Percentiles rank a stretch among this genome's conserved stretches.
These are phyloP conservation scores for Ganoderma lucidum DNA, from an alignment of 1,284 basidiomycete species.

Conservation along the genomic window DNA sequence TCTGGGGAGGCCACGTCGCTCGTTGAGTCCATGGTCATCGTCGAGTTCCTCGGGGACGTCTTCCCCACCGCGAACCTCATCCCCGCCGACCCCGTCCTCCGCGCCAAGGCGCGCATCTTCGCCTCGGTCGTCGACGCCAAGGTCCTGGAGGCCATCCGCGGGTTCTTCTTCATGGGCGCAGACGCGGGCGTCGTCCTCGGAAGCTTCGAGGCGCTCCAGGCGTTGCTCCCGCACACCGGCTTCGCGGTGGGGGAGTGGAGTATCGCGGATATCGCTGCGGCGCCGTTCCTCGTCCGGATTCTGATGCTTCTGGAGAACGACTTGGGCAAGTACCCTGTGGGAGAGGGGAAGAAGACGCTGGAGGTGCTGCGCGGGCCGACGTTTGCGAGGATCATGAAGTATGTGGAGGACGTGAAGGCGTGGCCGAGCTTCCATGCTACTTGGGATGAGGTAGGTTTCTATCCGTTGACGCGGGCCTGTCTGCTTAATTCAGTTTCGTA, in stretches of 20 bases:
- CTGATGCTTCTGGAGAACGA: conserved; percentile 32
- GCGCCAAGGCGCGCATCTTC: conserved; percentile 67
- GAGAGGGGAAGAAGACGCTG: conserved; percentile 14
- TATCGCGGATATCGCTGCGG: conserved; percentile 61
- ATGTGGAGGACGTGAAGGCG: conserved; percentile 35
- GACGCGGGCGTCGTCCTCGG: conserved; percentile 46
- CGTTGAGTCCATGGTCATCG: conserved; percentile 64
- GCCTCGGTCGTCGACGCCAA: conserved; percentile 58
- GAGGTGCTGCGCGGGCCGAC: conserved; percentile 30
- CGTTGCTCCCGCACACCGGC: conserved; percentile 39
- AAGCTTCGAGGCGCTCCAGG: conserved; percentile 43
- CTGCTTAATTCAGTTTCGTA: neutral
- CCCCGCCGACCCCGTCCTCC: conserved; percentile 59
- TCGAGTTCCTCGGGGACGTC: conserved; percentile 69
- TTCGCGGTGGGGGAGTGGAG: conserved; percentile 50
- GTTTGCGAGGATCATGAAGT: conserved; percentile 38
- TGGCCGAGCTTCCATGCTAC: conserved; percentile 37
- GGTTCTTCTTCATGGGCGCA: conserved; percentile 44
- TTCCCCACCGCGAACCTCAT: conserved; percentile 53
- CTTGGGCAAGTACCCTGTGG: conserved; percentile 16
- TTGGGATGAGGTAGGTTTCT: conserved; percentile 34
- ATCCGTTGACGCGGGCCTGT: neutral
- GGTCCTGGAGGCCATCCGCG: conserved; percentile 44
- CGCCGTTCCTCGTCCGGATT: conserved; percentile 46
- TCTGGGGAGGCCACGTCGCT: conserved; percentile 64